Percentiles rank a stretch among this genome's conserved stretches.
Conservation (phyloP, 2,329 filamentous ascomycete genomes). For the Endocalyx cinctus region DNA sequence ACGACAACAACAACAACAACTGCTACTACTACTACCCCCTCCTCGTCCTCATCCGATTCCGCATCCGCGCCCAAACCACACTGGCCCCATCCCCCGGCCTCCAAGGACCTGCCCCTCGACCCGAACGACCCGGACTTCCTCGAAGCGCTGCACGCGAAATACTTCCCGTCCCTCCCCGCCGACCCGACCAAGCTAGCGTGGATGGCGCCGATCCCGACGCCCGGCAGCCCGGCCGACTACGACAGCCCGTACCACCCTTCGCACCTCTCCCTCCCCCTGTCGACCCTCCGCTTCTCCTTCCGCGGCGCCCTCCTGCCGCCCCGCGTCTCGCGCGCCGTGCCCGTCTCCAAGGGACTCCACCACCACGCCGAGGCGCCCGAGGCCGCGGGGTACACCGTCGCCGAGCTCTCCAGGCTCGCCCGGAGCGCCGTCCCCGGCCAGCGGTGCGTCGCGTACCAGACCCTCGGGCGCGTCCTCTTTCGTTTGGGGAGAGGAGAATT, state of each 20-base stretch:
- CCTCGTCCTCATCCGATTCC: background rate
- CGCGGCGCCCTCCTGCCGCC: constrained; percentile 76
- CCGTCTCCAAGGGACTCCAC: constrained; percentile 76
- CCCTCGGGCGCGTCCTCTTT: constrained; percentile 79
- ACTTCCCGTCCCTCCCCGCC: constrained; percentile 83
- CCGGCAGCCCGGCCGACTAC: constrained; percentile 59
- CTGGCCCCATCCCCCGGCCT: constrained; percentile 51
- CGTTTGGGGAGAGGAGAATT: constrained; percentile 70
- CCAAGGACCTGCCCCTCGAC: constrained; percentile 77
- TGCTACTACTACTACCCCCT: constrained; percentile 15
- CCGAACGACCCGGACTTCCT: constrained; percentile 81
- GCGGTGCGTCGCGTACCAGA: constrained; percentile 87
- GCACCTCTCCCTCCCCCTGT: constrained; percentile 65
- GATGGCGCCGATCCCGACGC: constrained; percentile 72
- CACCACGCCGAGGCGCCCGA: constrained; percentile 92
- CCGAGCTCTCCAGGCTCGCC: constrained; percentile 75
- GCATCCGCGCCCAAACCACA: constrained; percentile 38
- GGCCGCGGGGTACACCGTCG: constrained; percentile 89
- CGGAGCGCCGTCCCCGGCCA: constrained; percentile 81
- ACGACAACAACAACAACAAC: too few species aligned
- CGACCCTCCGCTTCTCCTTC: constrained; percentile 85
- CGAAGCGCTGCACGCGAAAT: constrained; percentile 78
- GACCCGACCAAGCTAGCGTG: constrained; percentile 84
- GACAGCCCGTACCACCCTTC: constrained; percentile 79
- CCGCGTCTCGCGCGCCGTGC: constrained; percentile 65